A percentile compares a stretch with the other conserved stretches of the same genome.
Conservation (phyloP, 73 alveolate species). For the Paramecium tetraurelia region DNA sequence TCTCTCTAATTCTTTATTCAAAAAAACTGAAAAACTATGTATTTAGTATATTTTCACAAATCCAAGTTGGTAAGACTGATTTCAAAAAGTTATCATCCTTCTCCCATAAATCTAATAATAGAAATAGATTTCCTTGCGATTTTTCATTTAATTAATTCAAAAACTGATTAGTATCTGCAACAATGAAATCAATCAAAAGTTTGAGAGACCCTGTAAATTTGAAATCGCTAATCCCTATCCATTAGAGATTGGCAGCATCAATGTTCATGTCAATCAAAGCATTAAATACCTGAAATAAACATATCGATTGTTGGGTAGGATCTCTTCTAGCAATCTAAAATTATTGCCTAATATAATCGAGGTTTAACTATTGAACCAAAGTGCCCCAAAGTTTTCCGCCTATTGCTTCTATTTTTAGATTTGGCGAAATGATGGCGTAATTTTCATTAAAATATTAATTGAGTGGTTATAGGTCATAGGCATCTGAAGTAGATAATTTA, state of each 20-base stretch:
- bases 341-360: not conserved
- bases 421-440: not conserved
- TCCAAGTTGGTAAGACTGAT: not conserved
- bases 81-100: not conserved
- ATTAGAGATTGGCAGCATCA: not conserved
- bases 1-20: not conserved
- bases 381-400: constrained; percentile 12
- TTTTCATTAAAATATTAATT: not conserved
- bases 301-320: not conserved
- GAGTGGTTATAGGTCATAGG: not conserved
- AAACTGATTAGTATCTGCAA: not conserved
- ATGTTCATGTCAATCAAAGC: not conserved
- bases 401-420: not conserved
- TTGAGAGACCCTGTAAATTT: not conserved
- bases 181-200: not conserved
- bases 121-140: not conserved
- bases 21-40: not conserved
- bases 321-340: not conserved
- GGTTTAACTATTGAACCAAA: not conserved
- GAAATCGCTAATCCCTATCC: not conserved
- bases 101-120: not conserved
- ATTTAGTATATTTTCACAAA: not conserved
- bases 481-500: not conserved
- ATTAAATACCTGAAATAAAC: not conserved
- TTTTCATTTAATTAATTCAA: not conserved